Evolutionary conservation across 2,329 filamentous ascomycete species (phyloP).

Genomic region (Calonectria multiphialidica): DNA sequence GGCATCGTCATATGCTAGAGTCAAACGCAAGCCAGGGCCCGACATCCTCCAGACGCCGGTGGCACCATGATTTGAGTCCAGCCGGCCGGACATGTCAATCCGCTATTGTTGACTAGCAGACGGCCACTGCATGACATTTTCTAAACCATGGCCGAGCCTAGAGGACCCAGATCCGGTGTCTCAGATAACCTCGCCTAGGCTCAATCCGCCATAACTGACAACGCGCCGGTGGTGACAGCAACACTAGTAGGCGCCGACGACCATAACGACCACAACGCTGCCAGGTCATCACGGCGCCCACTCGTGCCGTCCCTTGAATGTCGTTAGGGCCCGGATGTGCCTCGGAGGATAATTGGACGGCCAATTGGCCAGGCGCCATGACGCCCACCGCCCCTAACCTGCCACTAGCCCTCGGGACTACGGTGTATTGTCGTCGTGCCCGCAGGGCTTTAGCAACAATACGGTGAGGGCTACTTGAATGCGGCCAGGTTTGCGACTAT

Average conservation of each 20-base stretch:
- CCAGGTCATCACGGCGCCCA: slow-evolving; percentile 19
- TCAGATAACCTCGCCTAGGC: slow-evolving; percentile 5
- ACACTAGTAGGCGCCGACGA: background rate
- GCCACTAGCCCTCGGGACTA: background rate
- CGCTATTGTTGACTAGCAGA: slow-evolving; percentile 7
- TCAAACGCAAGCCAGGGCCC: background rate
- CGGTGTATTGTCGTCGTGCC: background rate
- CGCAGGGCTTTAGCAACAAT: background rate
- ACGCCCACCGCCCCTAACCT: slow-evolving; percentile 3
- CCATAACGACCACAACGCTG: background rate
- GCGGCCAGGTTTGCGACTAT: background rate
- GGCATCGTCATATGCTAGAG: background rate
- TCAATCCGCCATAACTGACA: background rate
- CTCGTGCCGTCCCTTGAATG: slow-evolving; percentile 4
- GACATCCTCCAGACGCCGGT: slow-evolving; percentile 7
- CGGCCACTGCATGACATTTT: slow-evolving; percentile 19
- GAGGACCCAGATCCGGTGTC: slow-evolving; percentile 11
- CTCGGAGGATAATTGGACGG: background rate
- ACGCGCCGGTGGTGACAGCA: background rate
- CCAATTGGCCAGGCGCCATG: background rate
- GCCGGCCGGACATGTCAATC: background rate
- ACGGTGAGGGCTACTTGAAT: slow-evolving; percentile 14
- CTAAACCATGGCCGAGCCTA: background rate
- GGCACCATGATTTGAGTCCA: slow-evolving; percentile 17
- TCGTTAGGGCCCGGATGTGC: background rate